Evolutionary conservation across 2,329 filamentous ascomycete species (phyloP).

Genomic region (Fusarium sp.): DNA sequence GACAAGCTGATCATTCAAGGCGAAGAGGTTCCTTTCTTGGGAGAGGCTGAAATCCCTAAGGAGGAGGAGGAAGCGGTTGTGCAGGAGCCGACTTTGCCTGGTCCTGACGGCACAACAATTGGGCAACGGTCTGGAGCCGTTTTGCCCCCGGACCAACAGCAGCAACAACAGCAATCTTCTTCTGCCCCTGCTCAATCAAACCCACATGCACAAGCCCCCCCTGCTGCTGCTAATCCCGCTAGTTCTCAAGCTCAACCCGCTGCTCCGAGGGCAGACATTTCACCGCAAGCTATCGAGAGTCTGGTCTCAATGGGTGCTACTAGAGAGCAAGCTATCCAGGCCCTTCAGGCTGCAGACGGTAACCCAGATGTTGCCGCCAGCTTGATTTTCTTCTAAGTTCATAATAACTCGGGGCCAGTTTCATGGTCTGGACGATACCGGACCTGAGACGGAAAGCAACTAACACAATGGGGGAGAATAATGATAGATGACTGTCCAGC

Average conservation of each 20-base stretch:
- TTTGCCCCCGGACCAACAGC: constrained; percentile 48
- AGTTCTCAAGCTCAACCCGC: constrained; percentile 45
- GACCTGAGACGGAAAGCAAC: constrained; percentile 27
- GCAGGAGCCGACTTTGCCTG: constrained; percentile 84
- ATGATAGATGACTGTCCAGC: constrained; percentile 39
- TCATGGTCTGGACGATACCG: constrained; percentile 12
- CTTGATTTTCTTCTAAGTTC: constrained; percentile 69
- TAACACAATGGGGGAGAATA: constrained; percentile 25
- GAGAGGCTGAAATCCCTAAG: constrained; percentile 94
- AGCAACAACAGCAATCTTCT: constrained; percentile 30
- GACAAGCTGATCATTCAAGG: constrained; percentile 90
- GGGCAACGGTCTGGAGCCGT: constrained; percentile 85
- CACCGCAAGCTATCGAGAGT: constrained; percentile 76
- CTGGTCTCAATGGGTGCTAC: constrained; percentile 83
- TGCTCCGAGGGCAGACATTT: constrained; percentile 52
- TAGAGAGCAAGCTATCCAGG: constrained; percentile 79
- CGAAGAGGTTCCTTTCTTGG: constrained; percentile 87
- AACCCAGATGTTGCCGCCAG: constrained; percentile 91
- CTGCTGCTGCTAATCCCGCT: constrained; percentile 44
- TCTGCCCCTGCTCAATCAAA: constrained; percentile 38
- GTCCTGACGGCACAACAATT: constrained; percentile 89
- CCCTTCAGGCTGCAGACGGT: constrained; percentile 83
- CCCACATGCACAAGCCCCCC: constrained; percentile 44
- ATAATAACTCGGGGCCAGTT: constrained; percentile 13
- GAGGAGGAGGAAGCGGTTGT: constrained; percentile 78